Evolutionary conservation across 2,329 filamentous ascomycete species (phyloP), one percentile per base, ranked within the genome.

Genomic region (Microcyclospora tardicrescens): DNA sequence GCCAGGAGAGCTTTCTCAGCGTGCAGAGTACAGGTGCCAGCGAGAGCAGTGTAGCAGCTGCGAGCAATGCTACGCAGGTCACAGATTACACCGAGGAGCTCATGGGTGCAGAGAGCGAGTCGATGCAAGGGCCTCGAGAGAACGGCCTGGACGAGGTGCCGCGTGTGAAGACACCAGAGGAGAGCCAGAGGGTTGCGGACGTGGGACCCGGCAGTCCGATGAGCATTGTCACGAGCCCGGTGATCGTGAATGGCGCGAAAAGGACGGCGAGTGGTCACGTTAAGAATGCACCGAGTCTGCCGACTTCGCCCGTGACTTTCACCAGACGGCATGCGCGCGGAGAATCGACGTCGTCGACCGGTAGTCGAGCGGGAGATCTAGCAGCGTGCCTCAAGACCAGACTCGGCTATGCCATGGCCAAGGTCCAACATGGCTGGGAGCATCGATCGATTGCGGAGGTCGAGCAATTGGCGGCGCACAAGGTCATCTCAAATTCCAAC

Each of bases 401-500:
- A 52, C 71, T 96, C 19, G 84, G 85, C 6, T 95, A 95, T 60
- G 89, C 89, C 47, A 91, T 93, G 73, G 73, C 93, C 56, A 95
- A 94, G 61, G 82, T 95, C 31, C 84, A 85, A 57, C 79, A 93
- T 55, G 85, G 84, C 42, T 91, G 86, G 81, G 82, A 93, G 61
- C 73, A 79, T 36, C 77, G 81, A 46, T 77, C 77, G 13, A 75
- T 91, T 41, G 78, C 81, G 39, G 82, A 89, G 60, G 74, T 89
- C 24, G 84, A 89, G 61, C 75, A 74, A 34, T 63, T 84, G 31
- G 75, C 82, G 9, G 84, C 82, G 1, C 77, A 81, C 38, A 72
- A 71, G 41, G 73, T 68, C 14, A 42, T 47, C 10, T 44, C 44
- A 14, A 48, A 45, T 24, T 33, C 33, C 9, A 44, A 43, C 5